These are phyloP conservation scores for Phytophthora chlamydospora DNA, from an alignment of 352 stramenopile genomes.

Conservation along the genomic window DNA sequence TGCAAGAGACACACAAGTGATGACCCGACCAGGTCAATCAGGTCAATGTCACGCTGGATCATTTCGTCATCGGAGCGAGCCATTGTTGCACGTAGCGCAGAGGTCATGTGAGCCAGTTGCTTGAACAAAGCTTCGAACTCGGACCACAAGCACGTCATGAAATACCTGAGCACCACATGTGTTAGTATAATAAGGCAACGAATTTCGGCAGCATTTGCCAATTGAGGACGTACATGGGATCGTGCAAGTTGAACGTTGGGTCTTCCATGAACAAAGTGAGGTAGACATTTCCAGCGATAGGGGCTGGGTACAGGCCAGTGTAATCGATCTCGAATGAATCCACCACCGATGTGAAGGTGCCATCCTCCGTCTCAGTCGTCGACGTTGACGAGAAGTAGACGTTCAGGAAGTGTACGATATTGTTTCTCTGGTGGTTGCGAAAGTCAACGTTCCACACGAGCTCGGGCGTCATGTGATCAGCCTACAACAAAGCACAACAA, in stretches of 20 bases:
- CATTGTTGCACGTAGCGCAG: conserved; percentile 64
- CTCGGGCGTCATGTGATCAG: conserved; percentile 92
- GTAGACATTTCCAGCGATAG: conserved; percentile 90
- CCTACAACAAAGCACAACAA: conserved; percentile 52
- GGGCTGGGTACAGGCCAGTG: conserved; percentile 65
- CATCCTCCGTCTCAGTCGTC: conserved; percentile 46
- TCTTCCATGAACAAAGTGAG: conserved; percentile 93
- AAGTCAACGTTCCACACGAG: conserved; percentile 94
- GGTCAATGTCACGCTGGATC: conserved; percentile 64
- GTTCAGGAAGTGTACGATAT: conserved; percentile 78
- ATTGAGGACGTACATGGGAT: conserved; percentile 78
- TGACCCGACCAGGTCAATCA: conserved; percentile 79
- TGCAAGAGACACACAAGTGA: conserved; percentile 78
- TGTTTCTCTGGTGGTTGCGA: conserved; percentile 79
- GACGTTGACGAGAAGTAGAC: conserved; percentile 71
- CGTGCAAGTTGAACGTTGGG: conserved; percentile 91
- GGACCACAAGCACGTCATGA: conserved; percentile 78
- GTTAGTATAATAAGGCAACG: conserved; percentile 1
- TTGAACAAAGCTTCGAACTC: conserved; percentile 80
- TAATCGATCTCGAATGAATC: conserved; percentile 81
- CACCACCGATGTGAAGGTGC: conserved; percentile 47
- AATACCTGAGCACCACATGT: conserved; percentile 49
- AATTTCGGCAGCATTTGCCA: neutral
- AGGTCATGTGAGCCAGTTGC: conserved; percentile 72
- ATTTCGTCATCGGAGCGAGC: conserved; percentile 69